These are phyloP conservation scores for Debaryomyces castellii DNA, from an alignment of 805 yeast genomes.

Conservation along the genomic window DNA sequence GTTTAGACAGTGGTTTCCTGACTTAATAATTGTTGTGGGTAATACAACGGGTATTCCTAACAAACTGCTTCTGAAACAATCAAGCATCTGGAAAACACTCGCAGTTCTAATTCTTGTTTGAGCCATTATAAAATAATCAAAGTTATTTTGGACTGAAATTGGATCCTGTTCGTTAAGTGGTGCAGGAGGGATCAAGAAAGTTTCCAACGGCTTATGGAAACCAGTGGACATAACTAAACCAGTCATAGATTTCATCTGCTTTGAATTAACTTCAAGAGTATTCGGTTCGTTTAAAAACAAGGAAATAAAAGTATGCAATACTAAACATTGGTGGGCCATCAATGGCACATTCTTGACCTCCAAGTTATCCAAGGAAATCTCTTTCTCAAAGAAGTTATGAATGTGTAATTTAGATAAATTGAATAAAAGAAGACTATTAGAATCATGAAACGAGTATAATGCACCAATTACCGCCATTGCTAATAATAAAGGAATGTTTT, in stretches of 20 bases:
- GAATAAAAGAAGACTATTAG: slow-evolving; percentile 69
- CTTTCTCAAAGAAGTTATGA: slow-evolving; percentile 61
- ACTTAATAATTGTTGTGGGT: slow-evolving; percentile 45
- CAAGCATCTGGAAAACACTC: slow-evolving; percentile 49
- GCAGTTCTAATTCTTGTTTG: slow-evolving; percentile 58
- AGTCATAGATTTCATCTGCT: slow-evolving; percentile 54
- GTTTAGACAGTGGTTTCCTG: slow-evolving; percentile 64
- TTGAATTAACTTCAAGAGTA: slow-evolving; percentile 50
- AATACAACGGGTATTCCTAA: slow-evolving; percentile 43
- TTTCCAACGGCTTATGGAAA: slow-evolving; percentile 50
- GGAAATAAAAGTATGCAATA: slow-evolving; percentile 55
- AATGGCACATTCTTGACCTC: slow-evolving; percentile 55
- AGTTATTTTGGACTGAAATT: slow-evolving; percentile 36
- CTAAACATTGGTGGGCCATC: slow-evolving; percentile 56
- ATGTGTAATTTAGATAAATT: slow-evolving; percentile 66
- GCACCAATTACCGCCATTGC: slow-evolving; percentile 92
- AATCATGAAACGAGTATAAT: slow-evolving; percentile 74
- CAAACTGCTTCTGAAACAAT: slow-evolving; percentile 46
- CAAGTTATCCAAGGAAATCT: slow-evolving; percentile 43
- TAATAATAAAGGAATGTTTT: slow-evolving; percentile 63
- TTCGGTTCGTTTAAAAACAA: slow-evolving; percentile 55
- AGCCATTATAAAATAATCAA: slow-evolving; percentile 52
- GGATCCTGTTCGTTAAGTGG: slow-evolving; percentile 20
- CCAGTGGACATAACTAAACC: slow-evolving; percentile 54
- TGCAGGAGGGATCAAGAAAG: slow-evolving; percentile 37